Evolutionary conservation across 2,329 filamentous ascomycete genomes (phyloP).

Genomic region (Graphilbum fragrans): DNA sequence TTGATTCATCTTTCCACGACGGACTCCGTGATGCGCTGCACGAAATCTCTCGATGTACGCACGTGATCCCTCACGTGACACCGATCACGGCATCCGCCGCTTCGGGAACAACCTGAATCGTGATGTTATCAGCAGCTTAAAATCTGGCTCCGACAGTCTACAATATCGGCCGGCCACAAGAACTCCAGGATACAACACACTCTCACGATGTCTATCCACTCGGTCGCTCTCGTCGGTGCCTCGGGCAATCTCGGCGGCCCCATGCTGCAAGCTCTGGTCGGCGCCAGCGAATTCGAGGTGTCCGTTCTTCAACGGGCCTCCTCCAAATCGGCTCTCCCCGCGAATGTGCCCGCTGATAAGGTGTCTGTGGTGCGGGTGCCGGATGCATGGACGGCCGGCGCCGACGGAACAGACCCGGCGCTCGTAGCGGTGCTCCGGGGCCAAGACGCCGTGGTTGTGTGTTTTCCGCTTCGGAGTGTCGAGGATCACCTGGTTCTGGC

Average conservation of each 20-base stretch:
- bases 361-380: slow-evolving; percentile 15
- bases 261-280: slow-evolving; percentile 19
- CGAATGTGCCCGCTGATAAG: slow-evolving; percentile 7
- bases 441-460: slow-evolving; percentile 24
- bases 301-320: slow-evolving; percentile 20
- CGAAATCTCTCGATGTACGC: too few species aligned
- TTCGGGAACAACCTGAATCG: too few species aligned
- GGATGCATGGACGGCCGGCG: slow-evolving; percentile 16
- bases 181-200: too few species aligned
- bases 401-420: slow-evolving; percentile 11
- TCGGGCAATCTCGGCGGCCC: slow-evolving; percentile 23
- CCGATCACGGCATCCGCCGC: too few species aligned
- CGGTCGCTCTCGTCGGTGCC: slow-evolving; percentile 24
- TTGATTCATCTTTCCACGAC: too few species aligned
- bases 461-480: slow-evolving; percentile 18
- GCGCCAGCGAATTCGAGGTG: slow-evolving; percentile 17
- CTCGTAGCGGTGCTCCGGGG: slow-evolving; percentile 19
- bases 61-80: too few species aligned
- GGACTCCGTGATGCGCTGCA: too few species aligned
- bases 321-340: slow-evolving; percentile 13
- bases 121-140: too few species aligned
- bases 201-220: slow-evolving; percentile 18
- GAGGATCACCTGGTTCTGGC: slow-evolving; percentile 21
- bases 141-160: too few species aligned
- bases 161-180: too few species aligned